Percentiles rank a stretch among this genome's conserved stretches.
phyloP scores from a whole-genome alignment of 257 asterid species.

The Thymus quinquecostatus region DNA sequence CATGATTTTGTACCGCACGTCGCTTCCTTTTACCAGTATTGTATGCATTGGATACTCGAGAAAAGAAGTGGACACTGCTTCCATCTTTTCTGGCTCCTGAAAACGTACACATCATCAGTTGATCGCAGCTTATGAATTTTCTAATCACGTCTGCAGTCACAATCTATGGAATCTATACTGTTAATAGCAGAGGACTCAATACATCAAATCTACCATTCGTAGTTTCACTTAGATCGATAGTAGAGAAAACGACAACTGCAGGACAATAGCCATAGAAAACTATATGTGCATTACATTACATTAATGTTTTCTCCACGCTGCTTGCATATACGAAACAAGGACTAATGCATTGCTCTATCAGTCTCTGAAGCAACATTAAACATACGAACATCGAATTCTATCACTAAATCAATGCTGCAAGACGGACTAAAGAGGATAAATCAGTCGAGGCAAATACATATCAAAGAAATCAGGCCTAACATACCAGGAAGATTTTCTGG shows the following conservation, averaged over 20 bases:
- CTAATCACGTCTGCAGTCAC: background rate
- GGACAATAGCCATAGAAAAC: background rate
- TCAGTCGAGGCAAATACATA: too few relatives aligned
- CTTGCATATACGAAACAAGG: background rate
- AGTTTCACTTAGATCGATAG: background rate
- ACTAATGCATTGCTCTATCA: background rate
- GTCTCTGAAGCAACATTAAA: background rate
- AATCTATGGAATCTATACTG: too few relatives aligned
- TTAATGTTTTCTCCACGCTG: background rate
- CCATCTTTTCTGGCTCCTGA: constrained; percentile 91
- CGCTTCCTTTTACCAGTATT: constrained; percentile 85
- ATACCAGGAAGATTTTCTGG: constrained; percentile 98
- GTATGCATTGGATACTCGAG: constrained; percentile 64
- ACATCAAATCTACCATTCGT: too few relatives aligned
- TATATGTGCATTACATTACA: background rate
- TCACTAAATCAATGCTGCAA: background rate
- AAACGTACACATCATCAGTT: constrained; percentile 10
- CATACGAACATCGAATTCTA: background rate
- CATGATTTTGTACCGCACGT: constrained; percentile 54
- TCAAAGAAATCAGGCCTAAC: constrained; percentile 16
- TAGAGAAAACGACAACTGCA: background rate
- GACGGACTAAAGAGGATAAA: background rate
- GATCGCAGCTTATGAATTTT: background rate
- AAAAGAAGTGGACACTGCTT: constrained; percentile 79
- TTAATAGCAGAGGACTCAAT: too few relatives aligned